These are phyloP conservation scores for Arthromyces matolae DNA, from an alignment of 768 basidiomycete species.

Conservation along the genomic window DNA sequence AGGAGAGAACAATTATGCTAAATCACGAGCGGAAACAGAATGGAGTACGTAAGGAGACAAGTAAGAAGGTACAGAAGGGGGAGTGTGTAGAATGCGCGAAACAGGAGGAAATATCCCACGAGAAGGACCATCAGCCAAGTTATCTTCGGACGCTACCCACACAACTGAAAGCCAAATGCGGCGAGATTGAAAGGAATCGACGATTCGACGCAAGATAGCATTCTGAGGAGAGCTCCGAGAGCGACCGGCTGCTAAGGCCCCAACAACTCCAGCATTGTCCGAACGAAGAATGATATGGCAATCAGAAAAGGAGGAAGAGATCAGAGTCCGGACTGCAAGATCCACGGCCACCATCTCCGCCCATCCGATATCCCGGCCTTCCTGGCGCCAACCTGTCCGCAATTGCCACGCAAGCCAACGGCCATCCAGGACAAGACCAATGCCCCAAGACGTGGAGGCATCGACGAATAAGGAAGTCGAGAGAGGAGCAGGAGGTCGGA, in stretches of 20 bases:
- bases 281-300: constrained; percentile 30
- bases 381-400: constrained; percentile 23
- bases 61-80: neutral
- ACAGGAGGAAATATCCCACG: neutral
- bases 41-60: neutral
- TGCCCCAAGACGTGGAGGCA: constrained; percentile 36
- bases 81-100: neutral
- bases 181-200: constrained; percentile 16
- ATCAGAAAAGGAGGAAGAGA: constrained; percentile 18
- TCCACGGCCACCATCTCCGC: constrained; percentile 42
- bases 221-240: constrained; percentile 30
- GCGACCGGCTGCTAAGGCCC: constrained; percentile 23
- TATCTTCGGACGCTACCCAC: too few species aligned
- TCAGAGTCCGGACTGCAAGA: constrained; percentile 30
- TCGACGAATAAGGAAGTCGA: constrained; percentile 30
- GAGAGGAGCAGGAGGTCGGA: neutral
- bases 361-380: constrained; percentile 36
- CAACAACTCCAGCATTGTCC: constrained; percentile 39
- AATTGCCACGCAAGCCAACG: constrained; percentile 40
- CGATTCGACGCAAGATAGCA: constrained; percentile 22
- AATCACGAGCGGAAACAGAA: too few species aligned
- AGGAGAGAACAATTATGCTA: too few species aligned
- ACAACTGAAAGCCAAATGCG: constrained; percentile 19
- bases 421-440: constrained; percentile 27
- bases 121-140: too few species aligned